Percentiles rank a stretch among this genome's conserved stretches.
Conservation (phyloP, 495 filamentous ascomycete species). For the Talaromyces stipitatus region DNA sequence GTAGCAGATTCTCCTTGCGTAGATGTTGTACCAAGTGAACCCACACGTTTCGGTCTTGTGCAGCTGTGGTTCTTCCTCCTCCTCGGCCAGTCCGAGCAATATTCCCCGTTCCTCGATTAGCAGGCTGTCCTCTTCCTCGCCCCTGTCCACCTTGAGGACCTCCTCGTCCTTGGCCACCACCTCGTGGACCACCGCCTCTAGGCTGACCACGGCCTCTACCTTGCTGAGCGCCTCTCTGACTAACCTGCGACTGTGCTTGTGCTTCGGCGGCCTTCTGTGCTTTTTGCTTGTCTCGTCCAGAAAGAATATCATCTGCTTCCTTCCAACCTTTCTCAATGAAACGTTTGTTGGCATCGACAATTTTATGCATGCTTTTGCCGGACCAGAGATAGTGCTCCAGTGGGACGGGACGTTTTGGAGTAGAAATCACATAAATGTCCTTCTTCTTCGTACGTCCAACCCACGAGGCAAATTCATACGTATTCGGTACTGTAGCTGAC, state of each 20-base stretch:
- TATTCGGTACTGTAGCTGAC: slow-evolving; percentile 95
- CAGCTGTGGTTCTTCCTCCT: slow-evolving; percentile 74
- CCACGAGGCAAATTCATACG: slow-evolving; percentile 96
- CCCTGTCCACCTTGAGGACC: slow-evolving; percentile 31
- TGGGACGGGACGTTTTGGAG: slow-evolving; percentile 88
- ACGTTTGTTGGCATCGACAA: slow-evolving; percentile 84
- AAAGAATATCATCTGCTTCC: slow-evolving; percentile 76
- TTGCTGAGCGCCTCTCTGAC: slow-evolving; percentile 45
- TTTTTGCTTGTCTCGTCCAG: slow-evolving; percentile 74
- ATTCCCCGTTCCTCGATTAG: slow-evolving; percentile 64
- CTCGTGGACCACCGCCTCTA: slow-evolving; percentile 32
- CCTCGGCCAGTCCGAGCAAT: slow-evolving; percentile 82
- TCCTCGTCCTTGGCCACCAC: slow-evolving; percentile 39
- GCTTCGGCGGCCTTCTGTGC: slow-evolving; percentile 43
- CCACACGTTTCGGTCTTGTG: slow-evolving; percentile 95
- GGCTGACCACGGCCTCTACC: slow-evolving; percentile 35
- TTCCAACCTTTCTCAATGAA: slow-evolving; percentile 92
- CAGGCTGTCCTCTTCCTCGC: slow-evolving; percentile 49
- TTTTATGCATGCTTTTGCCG: slow-evolving; percentile 83
- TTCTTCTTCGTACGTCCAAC: slow-evolving; percentile 97
- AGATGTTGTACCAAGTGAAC: slow-evolving; percentile 89
- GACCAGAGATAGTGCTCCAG: slow-evolving; percentile 96
- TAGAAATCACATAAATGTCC: slow-evolving; percentile 98
- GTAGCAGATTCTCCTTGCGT: slow-evolving; percentile 76
- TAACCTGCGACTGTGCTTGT: slow-evolving; percentile 32